Evolutionary conservation across 306 rosid species (phyloP), one percentile per base, ranked within the genome.

Genomic region (Malus fusca): DNA sequence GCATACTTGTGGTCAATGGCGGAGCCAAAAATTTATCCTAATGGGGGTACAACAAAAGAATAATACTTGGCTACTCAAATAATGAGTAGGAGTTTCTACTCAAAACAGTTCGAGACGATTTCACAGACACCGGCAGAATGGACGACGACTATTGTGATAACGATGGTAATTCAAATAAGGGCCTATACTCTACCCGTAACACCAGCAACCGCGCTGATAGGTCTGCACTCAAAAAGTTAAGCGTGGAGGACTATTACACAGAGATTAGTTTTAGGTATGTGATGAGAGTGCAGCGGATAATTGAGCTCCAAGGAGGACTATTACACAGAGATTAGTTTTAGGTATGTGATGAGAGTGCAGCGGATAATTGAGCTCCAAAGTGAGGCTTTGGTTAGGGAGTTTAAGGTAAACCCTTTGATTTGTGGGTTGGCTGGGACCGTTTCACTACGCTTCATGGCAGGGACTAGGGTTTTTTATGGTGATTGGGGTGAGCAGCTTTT

Each of bases 331-430:
- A 81, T 83, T 53, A 88, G 96, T 86, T 65, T 87, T 43, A 84
- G 92, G 76, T 94, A 94, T 62, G 87, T 91, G 25, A 68, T 88
- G 85, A 92, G 96, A 23, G 66, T 91, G 85, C 96, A 91, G 84
- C 46, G 90, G 71, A 91, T 94, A 91, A 73, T 94, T 69, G 85
- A 94, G 85, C 82, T 87, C 82, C 98, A 90, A n/a, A 90, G 97
- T 9, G 96, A 91, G 78, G 90, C 84, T 22, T 60, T 91, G 84
- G 92, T 88, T 61, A 85, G 86, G 72, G 92, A 91, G 78, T 91
- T 91, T 79, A 86, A 87, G 76, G 97, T 83, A 48, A 90, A 76
- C 48, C 98, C 97, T 53, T 44, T 91, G 75, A 83, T 94, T 40
- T 94, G 98, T 82, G 97, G 97, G 17, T 79, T 90, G 82, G 83